Percentiles rank a stretch among this genome's conserved stretches.
Evolutionary conservation across 169 alveolate genomes (phyloP).

Genomic region (Eimeria maxima): DNA sequence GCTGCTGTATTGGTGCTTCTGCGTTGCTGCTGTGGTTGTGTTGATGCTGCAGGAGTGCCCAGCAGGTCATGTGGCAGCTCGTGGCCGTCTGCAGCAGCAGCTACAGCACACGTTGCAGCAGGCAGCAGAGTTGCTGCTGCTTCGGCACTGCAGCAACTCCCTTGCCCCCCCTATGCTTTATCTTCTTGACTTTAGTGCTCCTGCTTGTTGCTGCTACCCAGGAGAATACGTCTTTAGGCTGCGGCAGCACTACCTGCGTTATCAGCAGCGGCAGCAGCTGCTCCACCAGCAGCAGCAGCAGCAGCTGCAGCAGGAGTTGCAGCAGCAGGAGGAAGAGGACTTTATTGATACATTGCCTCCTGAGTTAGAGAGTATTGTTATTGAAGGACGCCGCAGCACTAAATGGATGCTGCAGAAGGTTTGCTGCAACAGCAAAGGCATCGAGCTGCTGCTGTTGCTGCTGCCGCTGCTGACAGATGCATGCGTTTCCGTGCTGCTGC

Average conservation of each 20-base stretch:
- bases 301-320: too few species aligned
- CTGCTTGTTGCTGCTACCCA: slow-evolving; percentile 27
- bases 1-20: too few species aligned
- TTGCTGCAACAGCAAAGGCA: slow-evolving; percentile 36
- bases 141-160: slow-evolving; percentile 68
- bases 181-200: slow-evolving; percentile 53
- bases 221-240: background rate
- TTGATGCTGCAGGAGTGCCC: slow-evolving; percentile 76
- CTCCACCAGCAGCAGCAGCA: background rate
- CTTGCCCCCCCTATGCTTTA: slow-evolving; percentile 39
- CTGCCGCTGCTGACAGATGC: slow-evolving; percentile 58
- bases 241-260: slow-evolving; percentile 21
- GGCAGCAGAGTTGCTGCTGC: slow-evolving; percentile 49
- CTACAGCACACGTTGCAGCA: slow-evolving; percentile 73
- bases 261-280: slow-evolving; percentile 62
- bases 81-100: slow-evolving; percentile 73
- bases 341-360: background rate
- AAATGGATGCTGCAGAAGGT: slow-evolving; percentile 67
- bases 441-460: slow-evolving; percentile 53
- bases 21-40: background rate
- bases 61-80: slow-evolving; percentile 79
- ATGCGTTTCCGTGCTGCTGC: slow-evolving; percentile 30
- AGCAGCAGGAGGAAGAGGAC: slow-evolving; percentile 29
- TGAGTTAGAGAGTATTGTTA: background rate
- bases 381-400: slow-evolving; percentile 59